Evolutionary conservation across 306 rosid genomes (phyloP).

Genomic region (Benincasa hispida): DNA sequence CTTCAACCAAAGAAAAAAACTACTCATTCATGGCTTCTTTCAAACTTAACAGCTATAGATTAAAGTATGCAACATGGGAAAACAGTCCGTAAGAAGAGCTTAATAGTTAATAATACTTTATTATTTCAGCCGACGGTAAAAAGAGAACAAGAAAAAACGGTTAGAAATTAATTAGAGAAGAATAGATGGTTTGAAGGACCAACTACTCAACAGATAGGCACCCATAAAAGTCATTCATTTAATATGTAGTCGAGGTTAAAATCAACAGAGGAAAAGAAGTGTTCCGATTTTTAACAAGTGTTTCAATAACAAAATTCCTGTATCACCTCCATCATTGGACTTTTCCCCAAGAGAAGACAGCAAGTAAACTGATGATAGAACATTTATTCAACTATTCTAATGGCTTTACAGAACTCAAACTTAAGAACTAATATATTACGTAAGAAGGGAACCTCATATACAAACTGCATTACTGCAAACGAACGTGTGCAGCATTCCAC

Average conservation of each 20-base stretch:
- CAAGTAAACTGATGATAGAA: neutral
- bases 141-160: neutral
- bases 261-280: neutral
- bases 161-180: neutral
- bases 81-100: neutral
- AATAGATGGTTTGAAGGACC: neutral
- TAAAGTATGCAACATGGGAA: neutral
- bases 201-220: neutral
- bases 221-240: neutral
- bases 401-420: neutral
- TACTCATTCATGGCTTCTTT: neutral
- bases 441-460: neutral
- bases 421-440: neutral
- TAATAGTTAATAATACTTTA: neutral
- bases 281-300: neutral
- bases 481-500: constrained; percentile 7
- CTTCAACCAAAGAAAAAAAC: no score
- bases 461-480: constrained; percentile 6
- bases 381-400: neutral
- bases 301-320: neutral
- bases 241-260: neutral
- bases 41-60: neutral
- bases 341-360: neutral
- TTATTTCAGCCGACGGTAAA: neutral
- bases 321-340: neutral